phyloP scores from a whole-genome alignment of 169 alveolate species.

The Theileria annulata region DNA sequence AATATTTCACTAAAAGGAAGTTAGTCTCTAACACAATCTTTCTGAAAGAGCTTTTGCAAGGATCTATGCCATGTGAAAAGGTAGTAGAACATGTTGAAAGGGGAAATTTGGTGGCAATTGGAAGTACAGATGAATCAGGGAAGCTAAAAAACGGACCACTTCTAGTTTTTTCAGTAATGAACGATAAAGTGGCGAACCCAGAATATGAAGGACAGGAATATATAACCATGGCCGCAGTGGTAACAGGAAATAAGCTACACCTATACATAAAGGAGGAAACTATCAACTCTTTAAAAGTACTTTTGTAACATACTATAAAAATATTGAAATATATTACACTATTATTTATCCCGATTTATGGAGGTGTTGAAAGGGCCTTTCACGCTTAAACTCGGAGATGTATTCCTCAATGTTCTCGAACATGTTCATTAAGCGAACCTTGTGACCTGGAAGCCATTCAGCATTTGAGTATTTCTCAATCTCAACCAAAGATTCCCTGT shows the following conservation, averaged over 20 bases:
- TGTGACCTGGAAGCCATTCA: conserved; percentile 88
- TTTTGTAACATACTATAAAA: not conserved
- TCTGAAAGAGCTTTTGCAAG: conserved; percentile 34
- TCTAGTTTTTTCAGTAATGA: conserved; percentile 18
- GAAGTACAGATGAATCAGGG: conserved; percentile 27
- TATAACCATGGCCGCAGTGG: not conserved
- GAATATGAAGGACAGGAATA: conserved; percentile 4
- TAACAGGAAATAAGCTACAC: conserved; percentile 10
- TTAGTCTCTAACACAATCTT: conserved; percentile 24
- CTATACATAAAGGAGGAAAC: conserved; percentile 11
- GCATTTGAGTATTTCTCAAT: conserved; percentile 82
- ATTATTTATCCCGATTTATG: conserved; percentile 21
- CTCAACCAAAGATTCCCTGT: conserved; percentile 82
- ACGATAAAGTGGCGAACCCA: not conserved
- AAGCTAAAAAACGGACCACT: conserved; percentile 50
- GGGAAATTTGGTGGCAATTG: conserved; percentile 26
- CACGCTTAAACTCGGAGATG: conserved; percentile 70
- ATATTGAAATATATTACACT: not conserved
- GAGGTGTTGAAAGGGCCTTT: conserved; percentile 26
- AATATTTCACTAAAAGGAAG: conserved; percentile 21
- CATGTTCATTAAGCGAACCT: conserved; percentile 73
- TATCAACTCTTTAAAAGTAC: conserved; percentile 5
- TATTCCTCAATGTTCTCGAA: conserved; percentile 73
- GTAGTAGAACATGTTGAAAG: conserved; percentile 29
- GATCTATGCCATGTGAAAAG: conserved; percentile 11